These are phyloP conservation scores for Globisporangium perplexum DNA, from an alignment of 352 stramenopile species.

Conservation along the genomic window DNA sequence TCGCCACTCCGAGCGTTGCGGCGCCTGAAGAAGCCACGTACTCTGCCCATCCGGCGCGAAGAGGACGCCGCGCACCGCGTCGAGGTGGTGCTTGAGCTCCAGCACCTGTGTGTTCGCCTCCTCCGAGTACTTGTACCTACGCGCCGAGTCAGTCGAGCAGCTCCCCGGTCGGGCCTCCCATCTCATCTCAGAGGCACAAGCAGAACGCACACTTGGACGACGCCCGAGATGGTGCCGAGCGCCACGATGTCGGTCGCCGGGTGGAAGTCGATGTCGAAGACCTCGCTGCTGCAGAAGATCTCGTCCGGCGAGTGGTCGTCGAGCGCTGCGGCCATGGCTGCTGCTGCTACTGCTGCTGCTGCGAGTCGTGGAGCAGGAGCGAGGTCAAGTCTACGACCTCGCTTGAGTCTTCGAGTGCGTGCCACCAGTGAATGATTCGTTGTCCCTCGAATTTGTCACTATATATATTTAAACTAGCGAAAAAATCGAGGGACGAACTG, in stretches of 20 bases:
- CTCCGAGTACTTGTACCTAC: constrained; percentile 78
- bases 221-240: constrained; percentile 62
- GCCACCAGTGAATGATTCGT: too few relatives aligned
- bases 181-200: background rate
- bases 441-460: too few relatives aligned
- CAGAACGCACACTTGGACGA: constrained; percentile 71
- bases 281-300: constrained; percentile 65
- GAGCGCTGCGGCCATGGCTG: constrained; percentile 42
- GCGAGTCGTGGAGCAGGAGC: too few relatives aligned
- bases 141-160: background rate
- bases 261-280: constrained; percentile 88
- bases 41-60: constrained; percentile 78
- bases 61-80: constrained; percentile 58
- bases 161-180: background rate
- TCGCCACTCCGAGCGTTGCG: too few relatives aligned
- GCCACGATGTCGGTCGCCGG: constrained; percentile 63
- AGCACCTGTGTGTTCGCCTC: constrained; percentile 64
- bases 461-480: too few relatives aligned
- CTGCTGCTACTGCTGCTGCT: too few relatives aligned
- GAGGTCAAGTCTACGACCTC: too few relatives aligned
- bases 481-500: too few relatives aligned
- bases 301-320: constrained; percentile 78
- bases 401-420: too few relatives aligned
- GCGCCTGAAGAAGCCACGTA: constrained; percentile 16
- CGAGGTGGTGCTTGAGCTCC: constrained; percentile 70